Conservation (phyloP, 2,329 filamentous ascomycete species). For the Calonectria pteridis region DNA sequence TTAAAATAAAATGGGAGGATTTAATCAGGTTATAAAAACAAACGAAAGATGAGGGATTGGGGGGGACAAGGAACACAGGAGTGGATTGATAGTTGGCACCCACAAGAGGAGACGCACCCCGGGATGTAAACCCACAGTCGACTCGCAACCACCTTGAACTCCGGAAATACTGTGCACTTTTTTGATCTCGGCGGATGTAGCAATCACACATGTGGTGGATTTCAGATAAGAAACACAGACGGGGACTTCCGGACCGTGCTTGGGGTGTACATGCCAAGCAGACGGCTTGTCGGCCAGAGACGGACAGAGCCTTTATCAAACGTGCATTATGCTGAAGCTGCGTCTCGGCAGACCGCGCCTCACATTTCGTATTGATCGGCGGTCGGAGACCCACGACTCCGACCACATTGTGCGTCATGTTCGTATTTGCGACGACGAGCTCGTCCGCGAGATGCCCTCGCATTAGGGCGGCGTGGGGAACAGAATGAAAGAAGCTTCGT, state of each 20-base stretch:
- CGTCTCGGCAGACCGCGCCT: not conserved
- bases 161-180: not conserved
- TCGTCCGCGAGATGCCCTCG: not conserved
- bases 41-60: not conserved
- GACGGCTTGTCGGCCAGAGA: not conserved
- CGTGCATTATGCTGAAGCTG: no score
- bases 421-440: not conserved
- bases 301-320: not conserved
- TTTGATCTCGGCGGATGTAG: not conserved
- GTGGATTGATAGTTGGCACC: slow-evolving; percentile 1
- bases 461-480: not conserved
- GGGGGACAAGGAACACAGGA: not conserved
- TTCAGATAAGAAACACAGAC: not conserved
- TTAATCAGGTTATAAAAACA: not conserved
- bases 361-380: not conserved
- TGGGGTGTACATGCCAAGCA: not conserved
- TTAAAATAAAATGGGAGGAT: not conserved
- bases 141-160: slow-evolving; percentile 7
- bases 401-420: not conserved
- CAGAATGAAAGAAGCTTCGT: slow-evolving; percentile 8
- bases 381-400: slow-evolving; percentile 5
- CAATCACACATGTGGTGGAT: not conserved
- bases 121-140: slow-evolving; percentile 13
- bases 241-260: not conserved
- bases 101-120: slow-evolving; percentile 9